Evolutionary conservation across 2,329 filamentous ascomycete species (phyloP).

Genomic region (Akanthomyces muscarius): DNA sequence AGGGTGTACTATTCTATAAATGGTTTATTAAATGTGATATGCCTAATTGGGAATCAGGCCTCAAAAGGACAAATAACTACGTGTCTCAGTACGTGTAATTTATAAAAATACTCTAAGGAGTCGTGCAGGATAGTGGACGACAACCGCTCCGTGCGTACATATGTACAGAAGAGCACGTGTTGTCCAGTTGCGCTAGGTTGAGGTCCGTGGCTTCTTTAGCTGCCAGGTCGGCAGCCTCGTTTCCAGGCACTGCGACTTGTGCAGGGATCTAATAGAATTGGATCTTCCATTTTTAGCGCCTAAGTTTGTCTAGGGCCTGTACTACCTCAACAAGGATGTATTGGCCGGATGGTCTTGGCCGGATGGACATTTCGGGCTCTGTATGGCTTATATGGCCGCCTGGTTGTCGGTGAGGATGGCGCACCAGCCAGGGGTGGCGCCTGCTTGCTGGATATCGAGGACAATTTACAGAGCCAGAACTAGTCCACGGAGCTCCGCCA

Average conservation of each 20-base stretch:
- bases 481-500: constrained; percentile 16
- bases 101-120: too few species aligned
- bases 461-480: constrained; percentile 13
- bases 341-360: too few species aligned
- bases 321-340: constrained; percentile 13
- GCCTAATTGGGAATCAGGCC: too few species aligned
- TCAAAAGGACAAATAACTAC: too few species aligned
- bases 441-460: constrained; percentile 1
- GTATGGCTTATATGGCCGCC: constrained; percentile 10
- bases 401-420: constrained; percentile 17
- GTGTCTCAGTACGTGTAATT: too few species aligned
- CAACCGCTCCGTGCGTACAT: too few species aligned
- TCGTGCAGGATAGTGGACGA: too few species aligned
- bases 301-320: neutral
- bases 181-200: neutral
- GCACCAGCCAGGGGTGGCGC: neutral
- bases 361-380: constrained; percentile 13
- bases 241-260: constrained; percentile 11
- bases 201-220: constrained; percentile 26
- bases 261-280: neutral
- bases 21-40: too few species aligned
- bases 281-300: neutral
- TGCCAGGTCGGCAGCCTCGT: constrained; percentile 17
- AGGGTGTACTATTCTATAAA: too few species aligned
- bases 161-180: too few species aligned